Conservation (phyloP, 306 rosid genomes). For the Cucurbita pepo region DNA sequence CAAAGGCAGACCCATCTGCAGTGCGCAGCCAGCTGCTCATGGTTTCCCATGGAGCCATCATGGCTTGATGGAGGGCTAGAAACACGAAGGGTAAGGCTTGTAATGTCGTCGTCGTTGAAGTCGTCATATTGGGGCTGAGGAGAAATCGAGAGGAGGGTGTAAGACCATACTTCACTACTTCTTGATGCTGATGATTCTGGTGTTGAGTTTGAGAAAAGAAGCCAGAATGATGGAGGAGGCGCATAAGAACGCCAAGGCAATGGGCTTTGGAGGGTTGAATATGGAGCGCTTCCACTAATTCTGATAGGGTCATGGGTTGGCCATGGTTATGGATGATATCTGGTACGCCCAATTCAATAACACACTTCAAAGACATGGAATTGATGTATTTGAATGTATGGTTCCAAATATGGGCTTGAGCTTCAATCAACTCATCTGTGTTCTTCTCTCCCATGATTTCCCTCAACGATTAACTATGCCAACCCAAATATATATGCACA, state of each 20-base stretch:
- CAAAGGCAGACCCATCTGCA: background rate
- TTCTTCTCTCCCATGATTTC: background rate
- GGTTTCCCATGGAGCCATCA: constrained; percentile 8
- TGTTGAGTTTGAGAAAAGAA: constrained; percentile 10
- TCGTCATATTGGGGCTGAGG: constrained; percentile 10
- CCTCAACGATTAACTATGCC: too few relatives aligned
- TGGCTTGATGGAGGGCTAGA: constrained; percentile 1
- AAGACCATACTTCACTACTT: constrained; percentile 8
- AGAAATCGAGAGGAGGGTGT: constrained; percentile 21
- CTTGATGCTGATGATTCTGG: background rate
- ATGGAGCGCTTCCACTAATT: constrained; percentile 14
- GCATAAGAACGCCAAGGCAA: constrained; percentile 20
- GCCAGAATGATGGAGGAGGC: constrained; percentile 17
- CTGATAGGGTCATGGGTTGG: constrained; percentile 31
- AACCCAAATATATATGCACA: too few relatives aligned
- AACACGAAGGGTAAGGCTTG: background rate
- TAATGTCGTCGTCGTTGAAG: background rate
- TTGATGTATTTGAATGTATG: constrained; percentile 12
- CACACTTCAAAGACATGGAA: constrained; percentile 24
- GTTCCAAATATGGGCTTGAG: constrained; percentile 19
- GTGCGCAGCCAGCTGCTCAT: background rate
- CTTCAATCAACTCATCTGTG: background rate
- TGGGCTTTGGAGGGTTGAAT: constrained; percentile 19
- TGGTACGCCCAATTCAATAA: constrained; percentile 14
- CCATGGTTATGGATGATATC: constrained; percentile 20